Conservation (phyloP, 2,329 filamentous ascomycete genomes). For the Bipolaris sorokiniana region DNA sequence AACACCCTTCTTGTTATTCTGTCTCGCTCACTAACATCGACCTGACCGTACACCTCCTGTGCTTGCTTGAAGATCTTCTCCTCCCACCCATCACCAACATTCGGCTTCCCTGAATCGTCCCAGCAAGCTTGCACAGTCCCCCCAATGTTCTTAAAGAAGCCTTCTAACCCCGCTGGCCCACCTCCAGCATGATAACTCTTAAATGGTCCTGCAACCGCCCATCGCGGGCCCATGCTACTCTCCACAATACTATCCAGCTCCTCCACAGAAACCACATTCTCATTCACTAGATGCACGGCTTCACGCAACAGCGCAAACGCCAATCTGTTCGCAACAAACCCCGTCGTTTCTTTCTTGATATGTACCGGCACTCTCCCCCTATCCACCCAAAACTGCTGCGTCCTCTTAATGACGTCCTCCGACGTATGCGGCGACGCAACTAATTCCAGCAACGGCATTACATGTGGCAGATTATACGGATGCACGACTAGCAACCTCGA, state of each 20-base stretch:
- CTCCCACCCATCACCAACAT: constrained; percentile 56
- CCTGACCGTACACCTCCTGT: constrained; percentile 55
- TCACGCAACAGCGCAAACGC: constrained; percentile 64
- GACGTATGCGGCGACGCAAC: constrained; percentile 58
- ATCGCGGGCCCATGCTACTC: constrained; percentile 36
- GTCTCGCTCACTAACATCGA: constrained; percentile 52
- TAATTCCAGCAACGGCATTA: constrained; percentile 66
- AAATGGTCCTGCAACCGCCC: constrained; percentile 57
- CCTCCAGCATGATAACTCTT: constrained; percentile 66
- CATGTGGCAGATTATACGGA: constrained; percentile 67
- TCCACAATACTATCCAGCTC: constrained; percentile 60
- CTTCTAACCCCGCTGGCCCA: constrained; percentile 59
- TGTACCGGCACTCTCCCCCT: constrained; percentile 56
- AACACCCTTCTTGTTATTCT: constrained; percentile 51
- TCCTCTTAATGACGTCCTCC: constrained; percentile 47
- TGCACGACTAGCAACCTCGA: constrained; percentile 63
- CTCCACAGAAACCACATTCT: constrained; percentile 58
- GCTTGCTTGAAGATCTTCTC: constrained; percentile 54
- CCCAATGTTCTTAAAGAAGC: constrained; percentile 63
- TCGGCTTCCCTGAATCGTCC: constrained; percentile 56
- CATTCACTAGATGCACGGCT: constrained; percentile 60
- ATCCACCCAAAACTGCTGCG: constrained; percentile 55
- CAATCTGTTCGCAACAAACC: constrained; percentile 65
- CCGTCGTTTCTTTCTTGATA: constrained; percentile 58
- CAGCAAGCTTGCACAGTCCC: constrained; percentile 62